phyloP scores from a whole-genome alignment of 1,284 basidiomycete species.

The Pseudozyma pruni region DNA sequence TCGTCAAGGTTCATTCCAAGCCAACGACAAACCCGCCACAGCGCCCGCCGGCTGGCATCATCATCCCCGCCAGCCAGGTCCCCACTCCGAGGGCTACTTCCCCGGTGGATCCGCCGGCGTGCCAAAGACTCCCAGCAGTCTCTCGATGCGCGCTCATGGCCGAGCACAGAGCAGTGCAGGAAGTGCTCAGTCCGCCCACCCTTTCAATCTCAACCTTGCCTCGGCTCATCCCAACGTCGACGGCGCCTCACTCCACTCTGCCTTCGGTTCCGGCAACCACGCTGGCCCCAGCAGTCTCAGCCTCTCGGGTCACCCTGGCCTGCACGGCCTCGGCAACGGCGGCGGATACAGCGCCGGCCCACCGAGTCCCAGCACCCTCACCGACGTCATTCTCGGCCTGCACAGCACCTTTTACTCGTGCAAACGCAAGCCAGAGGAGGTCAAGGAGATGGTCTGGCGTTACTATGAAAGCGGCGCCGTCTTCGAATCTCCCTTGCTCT shows the following conservation, averaged over 20 bases:
- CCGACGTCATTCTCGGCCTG: conserved; percentile 64
- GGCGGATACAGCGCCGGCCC: conserved; percentile 44
- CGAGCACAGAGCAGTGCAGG: conserved; percentile 35
- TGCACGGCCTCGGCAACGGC: conserved; percentile 27
- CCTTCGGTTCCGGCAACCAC: conserved; percentile 20
- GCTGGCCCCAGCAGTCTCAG: conserved; percentile 30
- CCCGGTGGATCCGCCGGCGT: conserved; percentile 22
- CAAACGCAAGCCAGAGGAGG: conserved; percentile 62
- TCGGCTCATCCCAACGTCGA: conserved; percentile 26
- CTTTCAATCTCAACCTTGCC: conserved; percentile 35
- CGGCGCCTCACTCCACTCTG: conserved; percentile 26
- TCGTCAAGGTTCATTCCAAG: conserved; percentile 29
- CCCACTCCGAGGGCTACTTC: conserved; percentile 54
- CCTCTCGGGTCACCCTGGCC: conserved; percentile 31
- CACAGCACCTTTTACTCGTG: conserved; percentile 65
- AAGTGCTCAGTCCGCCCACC: conserved; percentile 7
- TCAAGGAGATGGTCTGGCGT: conserved; percentile 61
- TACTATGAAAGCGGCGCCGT: conserved; percentile 65
- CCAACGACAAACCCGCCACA: conserved; percentile 21
- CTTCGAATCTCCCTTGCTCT: conserved; percentile 64
- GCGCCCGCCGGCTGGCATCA: conserved; percentile 39
- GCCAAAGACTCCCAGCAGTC: conserved; percentile 37
- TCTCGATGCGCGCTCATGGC: conserved; percentile 39
- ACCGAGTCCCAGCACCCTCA: conserved; percentile 66
- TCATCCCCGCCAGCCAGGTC: conserved; percentile 51